Percentiles rank a stretch among this genome's conserved stretches.
phyloP scores from a whole-genome alignment of 805 yeast species.

The Sungouiella blattae region DNA sequence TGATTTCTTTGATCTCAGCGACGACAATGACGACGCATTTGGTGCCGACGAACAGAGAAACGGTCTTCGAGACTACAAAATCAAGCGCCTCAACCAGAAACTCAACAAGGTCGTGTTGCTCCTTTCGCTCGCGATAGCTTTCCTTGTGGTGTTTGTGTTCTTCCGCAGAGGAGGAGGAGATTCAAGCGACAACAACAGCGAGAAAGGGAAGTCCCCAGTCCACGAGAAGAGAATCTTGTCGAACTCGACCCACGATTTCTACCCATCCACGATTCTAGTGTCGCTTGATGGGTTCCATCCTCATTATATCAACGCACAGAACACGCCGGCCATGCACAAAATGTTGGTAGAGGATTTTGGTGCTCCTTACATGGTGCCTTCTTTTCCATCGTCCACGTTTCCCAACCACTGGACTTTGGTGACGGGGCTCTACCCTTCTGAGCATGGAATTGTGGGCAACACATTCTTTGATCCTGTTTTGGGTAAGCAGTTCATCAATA shows the following conservation, averaged over 20 bases:
- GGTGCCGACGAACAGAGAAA: constrained; percentile 2
- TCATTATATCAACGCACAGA: constrained; percentile 60
- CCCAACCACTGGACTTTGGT: constrained; percentile 91
- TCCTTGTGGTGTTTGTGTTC: constrained; percentile 9
- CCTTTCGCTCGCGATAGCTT: constrained; percentile 8
- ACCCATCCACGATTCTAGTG: constrained; percentile 76
- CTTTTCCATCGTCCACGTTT: constrained; percentile 85
- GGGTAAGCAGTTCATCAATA: constrained; percentile 58
- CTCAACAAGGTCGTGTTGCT: constrained; percentile 15
- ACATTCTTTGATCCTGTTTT: constrained; percentile 64
- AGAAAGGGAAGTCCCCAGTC: no score
- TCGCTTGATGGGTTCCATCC: constrained; percentile 93
- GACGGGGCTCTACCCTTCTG: constrained; percentile 79
- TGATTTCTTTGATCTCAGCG: constrained; percentile 3
- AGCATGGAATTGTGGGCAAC: constrained; percentile 87
- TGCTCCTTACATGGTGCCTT: constrained; percentile 82
- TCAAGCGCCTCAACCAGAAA: constrained; percentile 22
- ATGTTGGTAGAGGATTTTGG: constrained; percentile 52
- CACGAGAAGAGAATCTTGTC: constrained; percentile 23
- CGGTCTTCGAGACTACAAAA: constrained; percentile 22
- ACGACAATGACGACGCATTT: constrained; percentile 3
- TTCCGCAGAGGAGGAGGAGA: background rate
- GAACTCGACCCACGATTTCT: constrained; percentile 66
- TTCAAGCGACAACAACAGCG: background rate
- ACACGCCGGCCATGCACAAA: constrained; percentile 70